A percentile compares a stretch with the other conserved stretches of the same genome.
These are phyloP conservation scores for Heliamphora exappendiculata DNA, from an alignment of 148 eudicot species.

Conservation along the genomic window DNA sequence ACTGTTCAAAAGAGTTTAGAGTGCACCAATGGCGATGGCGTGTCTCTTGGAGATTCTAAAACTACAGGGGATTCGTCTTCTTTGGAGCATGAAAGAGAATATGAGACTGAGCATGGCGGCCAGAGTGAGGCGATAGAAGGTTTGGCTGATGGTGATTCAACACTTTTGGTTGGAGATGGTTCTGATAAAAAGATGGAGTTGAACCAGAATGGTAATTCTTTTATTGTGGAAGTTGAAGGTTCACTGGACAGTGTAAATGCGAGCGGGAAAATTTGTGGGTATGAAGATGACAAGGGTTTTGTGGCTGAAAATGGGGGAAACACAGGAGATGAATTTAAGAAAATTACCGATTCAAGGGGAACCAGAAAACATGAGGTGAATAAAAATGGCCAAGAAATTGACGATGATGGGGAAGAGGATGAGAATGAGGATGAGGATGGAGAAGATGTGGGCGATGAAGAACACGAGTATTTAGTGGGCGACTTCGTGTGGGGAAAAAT, in stretches of 20 bases:
- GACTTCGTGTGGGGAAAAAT: slow-evolving; percentile 81
- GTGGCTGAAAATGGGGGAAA: slow-evolving; percentile 10
- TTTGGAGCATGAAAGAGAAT: background rate
- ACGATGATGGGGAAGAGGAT: background rate
- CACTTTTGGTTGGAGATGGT: slow-evolving; percentile 5
- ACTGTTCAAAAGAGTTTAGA: background rate
- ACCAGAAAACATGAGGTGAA: background rate
- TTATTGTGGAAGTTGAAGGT: background rate
- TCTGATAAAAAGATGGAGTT: background rate
- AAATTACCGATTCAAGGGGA: slow-evolving; percentile 7
- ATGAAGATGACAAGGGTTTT: background rate
- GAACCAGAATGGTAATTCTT: slow-evolving; percentile 3
- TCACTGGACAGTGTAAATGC: background rate
- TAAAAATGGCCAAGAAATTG: background rate
- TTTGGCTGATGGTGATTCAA: background rate
- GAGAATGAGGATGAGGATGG: slow-evolving; percentile 5
- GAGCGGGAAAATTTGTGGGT: slow-evolving; percentile 8
- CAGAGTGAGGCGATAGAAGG: background rate
- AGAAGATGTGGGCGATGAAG: slow-evolving; percentile 17
- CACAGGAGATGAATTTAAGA: slow-evolving; percentile 6
- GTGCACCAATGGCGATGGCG: background rate
- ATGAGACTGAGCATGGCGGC: background rate
- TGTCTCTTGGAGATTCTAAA: slow-evolving; percentile 7
- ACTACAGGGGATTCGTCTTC: background rate
- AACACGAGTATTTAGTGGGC: slow-evolving; percentile 40